Conservation (phyloP, 176 grass and related monocot species). For the Bolboschoenus planiculmis region DNA sequence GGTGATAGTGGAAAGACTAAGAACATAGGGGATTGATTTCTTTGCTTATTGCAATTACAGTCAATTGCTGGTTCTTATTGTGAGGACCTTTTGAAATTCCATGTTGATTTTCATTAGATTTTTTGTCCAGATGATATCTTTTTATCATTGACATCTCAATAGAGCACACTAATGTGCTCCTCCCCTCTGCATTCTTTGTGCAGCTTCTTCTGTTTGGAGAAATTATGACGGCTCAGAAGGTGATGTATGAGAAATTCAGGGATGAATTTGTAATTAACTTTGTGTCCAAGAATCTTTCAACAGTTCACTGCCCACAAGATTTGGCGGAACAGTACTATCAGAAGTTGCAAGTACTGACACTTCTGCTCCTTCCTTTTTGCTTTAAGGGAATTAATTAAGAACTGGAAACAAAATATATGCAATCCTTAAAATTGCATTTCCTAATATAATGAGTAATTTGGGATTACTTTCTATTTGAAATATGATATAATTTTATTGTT, state of each 20-base stretch:
- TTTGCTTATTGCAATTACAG: not conserved
- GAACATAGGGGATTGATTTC: not conserved
- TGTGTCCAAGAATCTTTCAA: constrained; percentile 53
- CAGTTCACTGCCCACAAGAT: constrained; percentile 73
- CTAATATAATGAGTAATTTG: constrained; percentile 4
- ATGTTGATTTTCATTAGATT: not conserved
- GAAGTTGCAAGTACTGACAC: constrained; percentile 57
- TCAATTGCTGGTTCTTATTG: not conserved
- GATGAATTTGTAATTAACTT: constrained; percentile 66
- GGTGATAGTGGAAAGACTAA: not conserved
- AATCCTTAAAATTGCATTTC: constrained; percentile 11
- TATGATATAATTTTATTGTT: not conserved
- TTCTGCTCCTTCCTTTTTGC: not conserved
- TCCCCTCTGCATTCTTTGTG: constrained; percentile 30
- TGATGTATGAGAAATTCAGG: constrained; percentile 95
- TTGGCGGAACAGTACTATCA: constrained; percentile 83
- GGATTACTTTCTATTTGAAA: no score
- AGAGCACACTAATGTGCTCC: not conserved
- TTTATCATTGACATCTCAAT: not conserved
- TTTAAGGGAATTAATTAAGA: not conserved
- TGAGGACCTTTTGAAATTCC: not conserved
- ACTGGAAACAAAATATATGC: not conserved
- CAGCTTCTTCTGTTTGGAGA: constrained; percentile 84
- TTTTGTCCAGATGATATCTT: not conserved
- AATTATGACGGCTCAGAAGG: constrained; percentile 91